Base-by-base conservation (phyloP, 352 stramenopile species). In the Globisporangium rhizosaccharum region DNA sequence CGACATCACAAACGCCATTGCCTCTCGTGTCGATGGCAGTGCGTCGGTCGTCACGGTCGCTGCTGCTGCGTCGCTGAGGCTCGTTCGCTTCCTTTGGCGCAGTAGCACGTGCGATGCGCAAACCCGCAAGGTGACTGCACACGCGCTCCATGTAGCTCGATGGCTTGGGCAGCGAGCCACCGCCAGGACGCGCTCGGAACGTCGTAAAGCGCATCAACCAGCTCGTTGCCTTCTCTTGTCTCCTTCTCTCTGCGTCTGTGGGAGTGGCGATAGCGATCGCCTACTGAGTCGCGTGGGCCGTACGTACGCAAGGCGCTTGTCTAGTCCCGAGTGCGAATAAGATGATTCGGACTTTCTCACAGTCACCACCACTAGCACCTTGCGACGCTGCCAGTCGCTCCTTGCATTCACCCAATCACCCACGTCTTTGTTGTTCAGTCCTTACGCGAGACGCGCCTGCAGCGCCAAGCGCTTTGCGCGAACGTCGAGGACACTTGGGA, bases 401-500 rank as follows among this genome's bases (percentile, higher is more conserved):
- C 1, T 10, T 39, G 33, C 33, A 39, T 10, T 39, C 33, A 39
- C 33, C 33, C 33, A 10, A 47, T 47, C 18, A 39, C 41, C 14
- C 41, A 47, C 20, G 14, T 44, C 15, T 36, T 10, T 17, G 20
- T 45, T 45, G 18, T 18, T 47, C 30, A 51, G 18, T 33, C 2
- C 30, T 39, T 61, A 61, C 46, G 23, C 30, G 5, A 61, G 30
- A 15, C 47, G 48, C 36, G 25, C 39, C 28, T 50, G 37, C 39
- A 55, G 46, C 57, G 57, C 59, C 23, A 65, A 15, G 15, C 59
- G 59, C 36, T 20, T 61, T 25, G 51, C 51, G 2, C 59, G 59
- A 15, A 65, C 49, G 48, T 51, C 59, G 15, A 65, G 41, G 51
- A 65, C 52, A 37, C 7, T 51, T 3, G 59, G 58, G 11, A 61